Base-by-base conservation (phyloP, 129 eudicot genomes). In the Pseudognaphalium luteoalbum region DNA sequence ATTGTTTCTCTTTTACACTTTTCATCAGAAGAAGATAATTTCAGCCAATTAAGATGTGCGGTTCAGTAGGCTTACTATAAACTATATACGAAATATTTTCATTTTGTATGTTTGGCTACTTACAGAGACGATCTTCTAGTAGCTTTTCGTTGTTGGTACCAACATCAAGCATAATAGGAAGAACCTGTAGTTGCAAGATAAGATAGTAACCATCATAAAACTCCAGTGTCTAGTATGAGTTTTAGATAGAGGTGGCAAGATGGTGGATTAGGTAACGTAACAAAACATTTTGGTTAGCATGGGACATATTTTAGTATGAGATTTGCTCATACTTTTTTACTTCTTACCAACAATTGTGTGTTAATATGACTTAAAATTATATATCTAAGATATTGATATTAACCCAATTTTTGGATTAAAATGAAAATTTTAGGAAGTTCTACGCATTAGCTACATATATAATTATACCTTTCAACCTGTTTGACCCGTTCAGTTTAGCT, bases 111-210 rank as follows among this genome's bases (percentile, higher is more conserved):
- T n/a, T 71, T 28, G 54, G 61, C 52, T 37, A 89, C 99, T 95
- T 75, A 95, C 99, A 95, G 39, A 95, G 97, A 74, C 66, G 88
- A 66, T 95, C 92, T 83, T 87, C 97, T 59, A 89, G 97, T 70
- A 95, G 95, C 91, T 87, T 91, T 81, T 89, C 83, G 73, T 95
- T 95, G 85, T 91, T 95, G 61, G 97, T 95, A 80, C 99, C 99
- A 51, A 95, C 95, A 76, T 95, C 99, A 84, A 95, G 97, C 99
- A 95, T 95, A 73, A 95, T 87, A 66, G 99, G 99, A 73, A 95
- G 91, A 73, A 95, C 85, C 99, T 95, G 86, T 17, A n/a, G 54
- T 41, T 54, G 37, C 75, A 22, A 15, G 41, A 34, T 44, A 16
- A 67, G 12, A 77, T 59, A 82, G 44, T 71, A 65, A 65, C 52